Conservation (phyloP, 805 yeast genomes). For the Priceomyces melissophilus region DNA sequence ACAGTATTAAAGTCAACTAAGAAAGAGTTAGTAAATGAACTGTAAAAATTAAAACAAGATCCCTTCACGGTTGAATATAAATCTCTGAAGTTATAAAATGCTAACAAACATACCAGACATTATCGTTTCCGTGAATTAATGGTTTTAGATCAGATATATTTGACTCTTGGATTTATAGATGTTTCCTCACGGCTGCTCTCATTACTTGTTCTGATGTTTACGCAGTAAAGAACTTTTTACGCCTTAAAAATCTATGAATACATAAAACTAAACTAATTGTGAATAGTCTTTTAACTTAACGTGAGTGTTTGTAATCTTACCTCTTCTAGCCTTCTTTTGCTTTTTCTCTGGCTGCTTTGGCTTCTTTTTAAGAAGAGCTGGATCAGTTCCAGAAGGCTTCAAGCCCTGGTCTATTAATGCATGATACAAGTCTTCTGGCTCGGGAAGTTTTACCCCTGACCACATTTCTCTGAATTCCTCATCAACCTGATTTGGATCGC, state of each 20-base stretch:
- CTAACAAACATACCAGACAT: slow-evolving; percentile 8
- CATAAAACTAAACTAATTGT: slow-evolving; percentile 24
- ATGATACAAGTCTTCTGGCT: slow-evolving; percentile 74
- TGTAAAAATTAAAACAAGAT: background rate
- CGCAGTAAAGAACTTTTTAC: slow-evolving; percentile 1
- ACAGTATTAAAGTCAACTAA: slow-evolving; percentile 44
- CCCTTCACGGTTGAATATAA: background rate
- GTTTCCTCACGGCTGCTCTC: background rate
- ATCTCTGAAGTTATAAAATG: background rate
- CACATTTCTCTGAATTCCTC: slow-evolving; percentile 81
- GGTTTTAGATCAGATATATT: too few relatives aligned
- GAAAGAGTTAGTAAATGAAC: background rate
- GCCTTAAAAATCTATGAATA: background rate
- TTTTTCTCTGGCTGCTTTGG: slow-evolving; percentile 60
- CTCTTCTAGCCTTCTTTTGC: slow-evolving; percentile 87
- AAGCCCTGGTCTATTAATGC: slow-evolving; percentile 78
- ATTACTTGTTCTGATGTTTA: slow-evolving; percentile 1
- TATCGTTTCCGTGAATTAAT: background rate
- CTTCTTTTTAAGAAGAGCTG: slow-evolving; percentile 78
- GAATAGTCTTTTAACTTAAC: slow-evolving; percentile 89
- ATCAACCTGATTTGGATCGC: slow-evolving; percentile 67
- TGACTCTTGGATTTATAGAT: too few relatives aligned
- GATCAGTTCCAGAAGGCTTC: slow-evolving; percentile 97
- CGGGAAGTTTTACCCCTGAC: slow-evolving; percentile 76
- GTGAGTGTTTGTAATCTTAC: slow-evolving; percentile 93